These are phyloP conservation scores for Cordia subcordata DNA, from an alignment of 257 asterid genomes.

Conservation along the genomic window DNA sequence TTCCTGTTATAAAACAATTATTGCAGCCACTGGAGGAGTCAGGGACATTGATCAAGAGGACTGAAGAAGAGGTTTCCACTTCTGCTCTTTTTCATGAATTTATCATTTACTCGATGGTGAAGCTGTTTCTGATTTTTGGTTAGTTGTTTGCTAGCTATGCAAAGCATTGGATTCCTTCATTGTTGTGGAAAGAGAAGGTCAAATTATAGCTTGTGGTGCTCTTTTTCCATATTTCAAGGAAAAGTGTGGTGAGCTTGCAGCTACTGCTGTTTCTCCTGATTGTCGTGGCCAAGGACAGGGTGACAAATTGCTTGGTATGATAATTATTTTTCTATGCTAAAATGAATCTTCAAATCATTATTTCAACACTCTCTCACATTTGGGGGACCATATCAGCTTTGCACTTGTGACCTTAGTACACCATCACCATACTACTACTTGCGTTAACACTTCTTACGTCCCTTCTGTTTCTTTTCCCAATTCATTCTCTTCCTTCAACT, in stretches of 20 bases:
- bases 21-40: constrained; percentile 83
- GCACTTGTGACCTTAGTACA: too few relatives aligned
- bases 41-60: constrained; percentile 78
- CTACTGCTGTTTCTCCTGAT: constrained; percentile 95
- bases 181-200: constrained; percentile 96
- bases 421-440: too few relatives aligned
- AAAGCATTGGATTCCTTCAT: constrained; percentile 58
- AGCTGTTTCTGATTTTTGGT: not conserved
- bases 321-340: not conserved
- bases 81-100: constrained; percentile 2
- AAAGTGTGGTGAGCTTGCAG: constrained; percentile 96
- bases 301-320: constrained; percentile 90
- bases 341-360: constrained; percentile 2
- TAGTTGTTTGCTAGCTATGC: constrained; percentile 39
- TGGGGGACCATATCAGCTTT: not conserved
- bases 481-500: too few relatives aligned
- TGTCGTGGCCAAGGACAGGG: constrained; percentile 99
- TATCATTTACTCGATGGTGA: constrained; percentile 3
- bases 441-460: too few relatives aligned
- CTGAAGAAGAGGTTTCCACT: constrained; percentile 65
- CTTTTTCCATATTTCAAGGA: constrained; percentile 70
- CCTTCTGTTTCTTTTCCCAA: too few relatives aligned
- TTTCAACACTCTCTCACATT: not conserved
- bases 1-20: constrained; percentile 66
- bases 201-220: constrained; percentile 87